Conservation (phyloP, 352 stramenopile species). For the Phytophthora parvispora region DNA sequence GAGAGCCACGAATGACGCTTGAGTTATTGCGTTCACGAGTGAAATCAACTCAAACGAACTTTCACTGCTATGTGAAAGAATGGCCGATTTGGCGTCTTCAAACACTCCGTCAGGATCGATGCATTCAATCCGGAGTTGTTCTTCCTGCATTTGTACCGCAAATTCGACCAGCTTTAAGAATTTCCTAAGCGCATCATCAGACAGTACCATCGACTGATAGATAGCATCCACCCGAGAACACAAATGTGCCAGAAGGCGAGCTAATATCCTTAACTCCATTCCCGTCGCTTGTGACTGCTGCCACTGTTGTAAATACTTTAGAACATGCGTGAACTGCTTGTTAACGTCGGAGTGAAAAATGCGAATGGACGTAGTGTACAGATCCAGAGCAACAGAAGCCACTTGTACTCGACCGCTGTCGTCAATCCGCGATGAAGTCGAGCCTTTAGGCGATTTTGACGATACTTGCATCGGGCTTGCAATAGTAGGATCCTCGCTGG, state of each 20-base stretch:
- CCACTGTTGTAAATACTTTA: slow-evolving; percentile 56
- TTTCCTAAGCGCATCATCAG: slow-evolving; percentile 37
- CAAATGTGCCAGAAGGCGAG: slow-evolving; percentile 48
- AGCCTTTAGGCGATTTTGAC: not conserved
- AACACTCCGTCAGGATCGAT: not conserved
- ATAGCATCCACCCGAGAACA: slow-evolving; percentile 45
- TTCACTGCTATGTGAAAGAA: slow-evolving; percentile 17
- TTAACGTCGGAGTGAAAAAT: slow-evolving; percentile 59
- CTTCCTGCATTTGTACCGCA: slow-evolving; percentile 46
- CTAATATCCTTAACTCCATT: slow-evolving; percentile 60
- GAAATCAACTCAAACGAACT: slow-evolving; percentile 46
- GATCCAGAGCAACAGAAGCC: slow-evolving; percentile 50
- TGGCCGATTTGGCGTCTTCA: not conserved
- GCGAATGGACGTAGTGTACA: slow-evolving; percentile 63
- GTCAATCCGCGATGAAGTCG: slow-evolving; percentile 6
- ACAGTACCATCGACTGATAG: slow-evolving; percentile 35
- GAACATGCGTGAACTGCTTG: slow-evolving; percentile 52
- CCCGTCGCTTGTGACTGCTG: slow-evolving; percentile 30
- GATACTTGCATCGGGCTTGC: not conserved
- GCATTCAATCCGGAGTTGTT: slow-evolving; percentile 22
- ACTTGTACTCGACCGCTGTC: slow-evolving; percentile 29
- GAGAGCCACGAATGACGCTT: slow-evolving; percentile 43
- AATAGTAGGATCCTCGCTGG: not conserved
- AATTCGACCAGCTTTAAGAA: slow-evolving; percentile 47
- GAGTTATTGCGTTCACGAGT: slow-evolving; percentile 58